Evolutionary conservation across 495 filamentous ascomycete genomes (phyloP).

Genomic region (Hypomontagnella submonticulosa): DNA sequence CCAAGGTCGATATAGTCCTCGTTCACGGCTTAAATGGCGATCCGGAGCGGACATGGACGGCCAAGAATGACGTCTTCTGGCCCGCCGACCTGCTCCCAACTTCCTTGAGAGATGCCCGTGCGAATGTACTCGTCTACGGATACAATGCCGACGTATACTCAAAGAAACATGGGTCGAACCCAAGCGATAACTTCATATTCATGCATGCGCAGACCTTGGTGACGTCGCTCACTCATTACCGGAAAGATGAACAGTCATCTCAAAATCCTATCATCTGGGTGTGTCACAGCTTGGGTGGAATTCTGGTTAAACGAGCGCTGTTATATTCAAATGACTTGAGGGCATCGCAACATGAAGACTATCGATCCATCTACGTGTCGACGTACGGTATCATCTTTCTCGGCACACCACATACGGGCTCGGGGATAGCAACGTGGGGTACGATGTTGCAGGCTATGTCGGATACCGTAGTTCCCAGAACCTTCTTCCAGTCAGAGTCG

Average conservation of each 20-base stretch:
- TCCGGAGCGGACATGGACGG: slow-evolving; percentile 79
- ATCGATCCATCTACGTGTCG: slow-evolving; percentile 82
- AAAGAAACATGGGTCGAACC: slow-evolving; percentile 54
- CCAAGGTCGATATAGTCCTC: slow-evolving; percentile 74
- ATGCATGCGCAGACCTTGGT: slow-evolving; percentile 88
- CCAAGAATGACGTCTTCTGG: slow-evolving; percentile 76
- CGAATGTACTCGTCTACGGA: slow-evolving; percentile 82
- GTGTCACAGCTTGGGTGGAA: slow-evolving; percentile 83
- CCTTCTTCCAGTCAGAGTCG: slow-evolving; percentile 74
- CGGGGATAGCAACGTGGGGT: slow-evolving; percentile 82
- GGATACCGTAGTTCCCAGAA: slow-evolving; percentile 73
- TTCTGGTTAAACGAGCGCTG: slow-evolving; percentile 76
- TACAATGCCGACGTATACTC: slow-evolving; percentile 83
- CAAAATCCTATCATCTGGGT: slow-evolving; percentile 85
- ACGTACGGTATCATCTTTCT: slow-evolving; percentile 88
- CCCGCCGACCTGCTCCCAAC: slow-evolving; percentile 77
- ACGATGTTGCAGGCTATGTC: slow-evolving; percentile 78
- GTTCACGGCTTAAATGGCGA: slow-evolving; percentile 89
- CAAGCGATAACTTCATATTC: slow-evolving; percentile 77
- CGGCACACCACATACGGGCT: slow-evolving; percentile 86
- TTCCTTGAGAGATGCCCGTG: slow-evolving; percentile 68
- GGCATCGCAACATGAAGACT: slow-evolving; percentile 73
- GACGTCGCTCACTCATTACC: slow-evolving; percentile 61
- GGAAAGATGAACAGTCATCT: slow-evolving; percentile 65
- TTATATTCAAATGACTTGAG: slow-evolving; percentile 70